Conservation (phyloP, 2,329 filamentous ascomycete species). For the Parastagonospora avenae region DNA sequence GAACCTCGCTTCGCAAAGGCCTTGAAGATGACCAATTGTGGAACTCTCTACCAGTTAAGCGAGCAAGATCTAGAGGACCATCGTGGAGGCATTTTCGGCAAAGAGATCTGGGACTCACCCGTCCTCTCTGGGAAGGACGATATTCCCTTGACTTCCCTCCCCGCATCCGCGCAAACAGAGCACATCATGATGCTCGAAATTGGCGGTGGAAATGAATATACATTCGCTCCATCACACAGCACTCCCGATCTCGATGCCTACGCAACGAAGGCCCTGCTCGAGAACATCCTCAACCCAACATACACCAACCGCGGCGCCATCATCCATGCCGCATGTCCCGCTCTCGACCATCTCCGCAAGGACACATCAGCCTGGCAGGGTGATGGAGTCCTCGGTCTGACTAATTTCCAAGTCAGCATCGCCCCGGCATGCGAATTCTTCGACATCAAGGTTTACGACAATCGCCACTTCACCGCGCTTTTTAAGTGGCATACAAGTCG, state of each 20-base stretch:
- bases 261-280: conserved; percentile 8
- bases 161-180: conserved; percentile 1
- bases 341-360: conserved; percentile 4
- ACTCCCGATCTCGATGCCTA: conserved; percentile 5
- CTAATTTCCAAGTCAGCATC: conserved; percentile 4
- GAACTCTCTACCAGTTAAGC: conserved; percentile 6
- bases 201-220: conserved; percentile 6
- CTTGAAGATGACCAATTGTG: conserved; percentile 1
- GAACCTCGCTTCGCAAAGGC: conserved; percentile 1
- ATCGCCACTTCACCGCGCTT: conserved; percentile 9
- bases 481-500: conserved; percentile 14
- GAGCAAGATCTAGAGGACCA: conserved; percentile 6
- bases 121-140: conserved; percentile 1
- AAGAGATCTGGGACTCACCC: conserved; percentile 7
- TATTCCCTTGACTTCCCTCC: conserved; percentile 1
- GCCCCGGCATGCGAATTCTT: conserved; percentile 10
- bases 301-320: conserved; percentile 12
- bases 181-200: conserved; percentile 9
- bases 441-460: conserved; percentile 11
- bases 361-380: conserved; percentile 1
- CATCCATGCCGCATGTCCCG: conserved; percentile 11
- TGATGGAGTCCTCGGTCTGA: conserved; percentile 10
- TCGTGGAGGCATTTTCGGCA: conserved; percentile 4
- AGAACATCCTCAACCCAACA: conserved; percentile 7
- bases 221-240: conserved; percentile 7